Conservation (phyloP, 306 rosid species). For the Phaseolus lunatus region DNA sequence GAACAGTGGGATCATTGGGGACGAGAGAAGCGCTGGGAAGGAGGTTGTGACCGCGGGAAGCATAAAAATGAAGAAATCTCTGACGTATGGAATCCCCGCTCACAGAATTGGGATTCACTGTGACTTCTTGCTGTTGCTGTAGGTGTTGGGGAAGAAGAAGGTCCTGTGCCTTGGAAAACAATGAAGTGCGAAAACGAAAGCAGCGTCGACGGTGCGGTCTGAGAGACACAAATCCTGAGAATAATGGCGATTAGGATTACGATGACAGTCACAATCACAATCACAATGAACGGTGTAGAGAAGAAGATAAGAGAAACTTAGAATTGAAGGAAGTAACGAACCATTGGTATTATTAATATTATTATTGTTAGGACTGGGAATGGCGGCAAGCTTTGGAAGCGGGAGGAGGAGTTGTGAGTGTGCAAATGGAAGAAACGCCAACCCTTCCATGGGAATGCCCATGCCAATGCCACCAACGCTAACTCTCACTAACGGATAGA, state of each 20-base stretch:
- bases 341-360: not conserved
- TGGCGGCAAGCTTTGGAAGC: not conserved
- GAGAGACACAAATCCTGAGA: constrained; percentile 27
- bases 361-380: not conserved
- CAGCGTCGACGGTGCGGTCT: constrained; percentile 39
- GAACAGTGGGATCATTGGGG: constrained; percentile 93
- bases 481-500: not conserved
- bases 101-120: constrained; percentile 45
- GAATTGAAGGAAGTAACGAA: not conserved
- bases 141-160: constrained; percentile 46
- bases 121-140: not conserved
- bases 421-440: not conserved
- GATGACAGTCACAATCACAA: no score
- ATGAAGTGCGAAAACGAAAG: constrained; percentile 63
- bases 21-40: constrained; percentile 94
- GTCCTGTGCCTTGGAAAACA: constrained; percentile 45
- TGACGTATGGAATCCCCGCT: constrained; percentile 82
- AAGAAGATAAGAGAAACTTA: no score
- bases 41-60: constrained; percentile 81
- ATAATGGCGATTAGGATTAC: not conserved
- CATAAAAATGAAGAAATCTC: constrained; percentile 74
- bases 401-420: no score
- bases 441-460: not conserved
- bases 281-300: no score
- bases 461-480: no score